These are phyloP conservation scores for Suillus hirtellus DNA, from an alignment of 768 basidiomycete species.

Conservation along the genomic window DNA sequence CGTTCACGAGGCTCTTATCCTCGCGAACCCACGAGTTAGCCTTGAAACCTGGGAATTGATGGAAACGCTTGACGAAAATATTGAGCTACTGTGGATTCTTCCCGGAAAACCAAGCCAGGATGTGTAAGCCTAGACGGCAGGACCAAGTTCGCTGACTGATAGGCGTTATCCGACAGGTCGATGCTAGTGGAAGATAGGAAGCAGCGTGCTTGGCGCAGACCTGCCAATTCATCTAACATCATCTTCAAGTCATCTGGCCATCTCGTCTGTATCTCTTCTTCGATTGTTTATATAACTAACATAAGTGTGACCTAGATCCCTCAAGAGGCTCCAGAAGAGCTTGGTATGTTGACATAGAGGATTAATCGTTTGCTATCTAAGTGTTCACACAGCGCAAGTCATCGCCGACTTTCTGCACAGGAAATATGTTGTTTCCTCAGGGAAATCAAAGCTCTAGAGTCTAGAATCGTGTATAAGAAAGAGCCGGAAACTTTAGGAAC, in stretches of 20 bases:
- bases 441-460: neutral
- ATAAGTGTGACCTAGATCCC: constrained; percentile 20
- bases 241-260: constrained; percentile 28
- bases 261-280: constrained; percentile 23
- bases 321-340: constrained; percentile 31
- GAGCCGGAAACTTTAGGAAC: too few relatives aligned
- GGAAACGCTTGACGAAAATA: constrained; percentile 24
- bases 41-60: constrained; percentile 31
- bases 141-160: neutral
- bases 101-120: constrained; percentile 21
- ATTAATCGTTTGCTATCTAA: neutral
- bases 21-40: constrained; percentile 41
- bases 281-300: neutral
- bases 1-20: constrained; percentile 63
- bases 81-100: constrained; percentile 31
- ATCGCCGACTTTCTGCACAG: neutral
- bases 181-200: constrained; percentile 10
- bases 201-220: constrained; percentile 31
- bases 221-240: constrained; percentile 29
- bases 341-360: constrained; percentile 21
- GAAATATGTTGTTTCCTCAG: neutral
- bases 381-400: neutral
- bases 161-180: constrained; percentile 15
- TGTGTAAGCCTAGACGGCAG: neutral
- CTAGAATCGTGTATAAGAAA: neutral